phyloP scores from a whole-genome alignment of 2,329 filamentous ascomycete genomes.

The Botryotinia convoluta region DNA sequence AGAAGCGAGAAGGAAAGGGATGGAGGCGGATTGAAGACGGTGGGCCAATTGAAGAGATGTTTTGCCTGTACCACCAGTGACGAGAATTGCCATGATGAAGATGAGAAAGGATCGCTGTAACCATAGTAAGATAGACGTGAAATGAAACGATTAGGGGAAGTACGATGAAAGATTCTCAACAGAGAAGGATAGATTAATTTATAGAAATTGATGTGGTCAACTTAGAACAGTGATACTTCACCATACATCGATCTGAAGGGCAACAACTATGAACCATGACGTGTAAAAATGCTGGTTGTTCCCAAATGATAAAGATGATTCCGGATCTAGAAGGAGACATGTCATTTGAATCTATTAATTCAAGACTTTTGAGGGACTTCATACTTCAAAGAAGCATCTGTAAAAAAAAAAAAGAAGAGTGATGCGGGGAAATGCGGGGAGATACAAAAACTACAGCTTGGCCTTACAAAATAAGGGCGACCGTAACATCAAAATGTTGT shows the following conservation, averaged over 20 bases:
- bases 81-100: slow-evolving; percentile 2
- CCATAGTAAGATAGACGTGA: neutral
- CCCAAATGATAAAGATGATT: neutral
- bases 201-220: neutral
- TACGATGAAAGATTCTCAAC: neutral
- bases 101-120: neutral
- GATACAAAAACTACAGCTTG: neutral
- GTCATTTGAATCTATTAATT: neutral
- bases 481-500: neutral
- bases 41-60: slow-evolving; percentile 1
- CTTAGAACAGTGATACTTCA: neutral
- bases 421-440: neutral
- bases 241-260: neutral
- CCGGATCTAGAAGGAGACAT: neutral
- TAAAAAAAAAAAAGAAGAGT: neutral
- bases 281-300: neutral
- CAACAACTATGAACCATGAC: neutral
- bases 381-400: neutral
- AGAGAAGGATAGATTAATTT: neutral
- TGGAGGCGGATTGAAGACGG: neutral
- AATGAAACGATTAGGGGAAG: neutral
- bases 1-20: slow-evolving; percentile 10
- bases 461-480: neutral
- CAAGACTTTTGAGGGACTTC: neutral
- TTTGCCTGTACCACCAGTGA: slow-evolving; percentile 4